Percentiles rank a stretch among this genome's conserved stretches.
phyloP scores from a whole-genome alignment of 257 asterid species.

The Euphrasia confusa region DNA sequence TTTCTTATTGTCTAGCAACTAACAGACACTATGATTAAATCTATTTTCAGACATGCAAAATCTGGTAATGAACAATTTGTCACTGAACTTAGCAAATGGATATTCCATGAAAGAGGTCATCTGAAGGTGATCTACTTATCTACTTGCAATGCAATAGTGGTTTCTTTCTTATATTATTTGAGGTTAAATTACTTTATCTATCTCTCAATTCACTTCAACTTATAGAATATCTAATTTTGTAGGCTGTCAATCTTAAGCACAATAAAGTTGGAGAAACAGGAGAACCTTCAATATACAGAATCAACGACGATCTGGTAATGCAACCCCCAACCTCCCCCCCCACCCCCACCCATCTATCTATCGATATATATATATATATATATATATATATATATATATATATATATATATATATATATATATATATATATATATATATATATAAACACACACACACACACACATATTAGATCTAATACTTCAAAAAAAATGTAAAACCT shows the following conservation, averaged over 20 bases:
- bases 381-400: background rate
- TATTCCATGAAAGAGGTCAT: conserved; percentile 89
- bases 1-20: conserved; percentile 24
- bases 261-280: conserved; percentile 64
- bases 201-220: conserved; percentile 3
- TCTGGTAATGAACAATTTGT: conserved; percentile 77
- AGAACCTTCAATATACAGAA: conserved; percentile 76
- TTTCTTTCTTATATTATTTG: conserved; percentile 12
- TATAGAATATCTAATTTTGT: conserved; percentile 21
- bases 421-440: too few relatives aligned
- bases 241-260: conserved; percentile 75
- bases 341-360: too few relatives aligned
- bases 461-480: background rate
- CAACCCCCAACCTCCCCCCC: background rate
- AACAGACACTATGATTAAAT: conserved; percentile 19
- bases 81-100: conserved; percentile 81
- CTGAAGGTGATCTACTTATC: conserved; percentile 49
- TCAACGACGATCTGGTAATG: conserved; percentile 70
- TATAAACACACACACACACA: background rate
- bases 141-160: background rate
- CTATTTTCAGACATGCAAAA: conserved; percentile 52
- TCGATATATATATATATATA: background rate
- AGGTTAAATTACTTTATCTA: conserved; percentile 7
- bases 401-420: too few relatives aligned
- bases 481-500: background rate